Evolutionary conservation across 768 basidiomycete species (phyloP).

Genomic region (Megacollybia marginata): DNA sequence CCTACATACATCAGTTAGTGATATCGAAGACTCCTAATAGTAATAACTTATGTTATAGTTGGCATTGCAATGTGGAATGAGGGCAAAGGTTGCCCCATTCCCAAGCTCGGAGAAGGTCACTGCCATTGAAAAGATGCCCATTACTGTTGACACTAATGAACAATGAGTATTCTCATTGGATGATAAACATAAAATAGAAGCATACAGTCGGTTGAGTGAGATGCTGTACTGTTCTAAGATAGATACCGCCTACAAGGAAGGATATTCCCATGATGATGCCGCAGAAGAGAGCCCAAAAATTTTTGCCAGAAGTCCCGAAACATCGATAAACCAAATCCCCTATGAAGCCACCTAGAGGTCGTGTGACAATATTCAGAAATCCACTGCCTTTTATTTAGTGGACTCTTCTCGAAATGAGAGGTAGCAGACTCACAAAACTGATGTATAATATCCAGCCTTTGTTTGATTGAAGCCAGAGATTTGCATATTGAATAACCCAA

Average conservation of each 20-base stretch:
- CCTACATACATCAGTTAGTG: neutral
- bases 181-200: too few relatives aligned
- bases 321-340: slow-evolving; percentile 36
- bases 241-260: slow-evolving; percentile 39
- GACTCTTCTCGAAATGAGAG: slow-evolving; percentile 3
- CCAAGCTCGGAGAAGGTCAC: slow-evolving; percentile 10
- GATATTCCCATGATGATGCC: slow-evolving; percentile 39
- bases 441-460: slow-evolving; percentile 43
- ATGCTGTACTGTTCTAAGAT: slow-evolving; percentile 12
- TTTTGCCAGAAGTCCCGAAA: slow-evolving; percentile 36
- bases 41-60: slow-evolving; percentile 18
- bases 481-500: slow-evolving; percentile 26
- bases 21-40: neutral
- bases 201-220: neutral
- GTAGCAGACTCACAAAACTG: slow-evolving; percentile 16
- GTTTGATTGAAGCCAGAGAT: slow-evolving; percentile 34
- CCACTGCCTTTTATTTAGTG: slow-evolving; percentile 22
- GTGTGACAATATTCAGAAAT: slow-evolving; percentile 42
- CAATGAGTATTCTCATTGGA: too few relatives aligned
- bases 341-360: slow-evolving; percentile 41
- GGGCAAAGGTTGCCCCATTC: slow-evolving; percentile 45
- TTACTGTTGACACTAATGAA: slow-evolving; percentile 7
- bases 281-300: slow-evolving; percentile 33
- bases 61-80: slow-evolving; percentile 42
- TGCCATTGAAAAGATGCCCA: neutral